Base-by-base conservation (phyloP, 148 eudicot species). In the Rhododendron ferrugineum region DNA sequence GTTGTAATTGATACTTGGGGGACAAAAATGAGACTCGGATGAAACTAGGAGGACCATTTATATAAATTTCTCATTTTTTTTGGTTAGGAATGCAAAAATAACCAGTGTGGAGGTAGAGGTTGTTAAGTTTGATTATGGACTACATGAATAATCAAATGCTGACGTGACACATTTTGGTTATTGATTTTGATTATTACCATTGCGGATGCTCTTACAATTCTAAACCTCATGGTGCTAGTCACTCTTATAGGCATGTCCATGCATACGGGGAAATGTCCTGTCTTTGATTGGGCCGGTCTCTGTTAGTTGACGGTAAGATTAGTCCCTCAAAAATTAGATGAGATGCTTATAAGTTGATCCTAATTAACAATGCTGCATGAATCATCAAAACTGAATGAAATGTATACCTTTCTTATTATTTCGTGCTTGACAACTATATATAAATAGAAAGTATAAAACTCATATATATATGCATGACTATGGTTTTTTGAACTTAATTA, bases 401-500 rank as follows among this genome's bases (percentile, higher is more conserved):
- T 32, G 22, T 72, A 32, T 14, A 34, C 15, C 42, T 32, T 72
- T 34, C 20, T 34, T 82, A 46, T 20, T 26, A 37, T 46, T 82
- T 46, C 36, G 32, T 46, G 26, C 54, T 26, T 64, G 72, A 46
- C 44, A 80, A 10, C 44, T 30, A 18, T 14, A 52, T 16, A 18
- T 16, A 54, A 52, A 54, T 7, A 50, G 1, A 20, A 52, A 80
- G 30, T 7, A 30, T 30, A 34, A 32, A 80, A 36, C 6, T 26
- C 36, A 20, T 37, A 20, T n/a, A 20, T 37, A 20, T n/a, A 84
- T 58, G 30, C n/a, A 54, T 11, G 66, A 34, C 49, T 85, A 80
- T 72, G 56, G 23, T 72, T 73, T 36, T 72, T 73, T 73, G n/a
- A 73, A 36, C 78, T 14, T 79, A 80, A 62, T 85, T 78, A 78